Evolutionary conservation across 2,329 filamentous ascomycete genomes (phyloP), one percentile per base, ranked within the genome.

Genomic region (Lasiodiplodia hormozganensis): DNA sequence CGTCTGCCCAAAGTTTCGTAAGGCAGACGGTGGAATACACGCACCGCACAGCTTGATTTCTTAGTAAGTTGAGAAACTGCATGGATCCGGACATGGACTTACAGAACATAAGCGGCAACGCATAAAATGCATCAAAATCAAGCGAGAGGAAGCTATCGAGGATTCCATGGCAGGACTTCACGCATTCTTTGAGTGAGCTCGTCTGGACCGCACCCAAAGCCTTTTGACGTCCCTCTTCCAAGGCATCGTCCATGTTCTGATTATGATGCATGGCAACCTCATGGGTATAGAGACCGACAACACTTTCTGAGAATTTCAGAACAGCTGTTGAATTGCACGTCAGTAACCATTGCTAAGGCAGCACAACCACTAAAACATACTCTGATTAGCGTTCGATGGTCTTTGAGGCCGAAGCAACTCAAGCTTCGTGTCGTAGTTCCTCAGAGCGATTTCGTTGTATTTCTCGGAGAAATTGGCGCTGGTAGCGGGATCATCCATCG

Each of bases 1-100:
- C 81, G 1, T 85, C 85, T 58, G 87, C 85, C 76, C 86, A 87
- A 80, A 89, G 84, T 72, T 88, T 88, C 77, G 88, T 87, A 8
- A 89, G 79, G 38, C 87, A 84, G 6, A 88, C 85, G 25, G 86
- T 81, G 16, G 86, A 84, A 72, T 88, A 88, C 12, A 85, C 84
- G 57, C 84, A 82, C 47, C 86, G 83, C 21, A 88, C 85, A 73
- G 87, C 79, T 80, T 54, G 2, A 3, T 16, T 1, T 47, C 6
- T 47, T 36, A 54, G 53, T 69, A 21, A 64, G 3, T 2, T 18
- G 12, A 28, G 72, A 58, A 31, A 68, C 71, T 75, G 56, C 71
- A 74, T 5, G 75, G 69, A 16, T 12, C 3, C 16, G n/a, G 34
- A n/a, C 31, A 21, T 11, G 8, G 11, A 73, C 78, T 74, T 71